Evolutionary conservation across 768 basidiomycete genomes (phyloP).

Genomic region (Pholiota conissans): DNA sequence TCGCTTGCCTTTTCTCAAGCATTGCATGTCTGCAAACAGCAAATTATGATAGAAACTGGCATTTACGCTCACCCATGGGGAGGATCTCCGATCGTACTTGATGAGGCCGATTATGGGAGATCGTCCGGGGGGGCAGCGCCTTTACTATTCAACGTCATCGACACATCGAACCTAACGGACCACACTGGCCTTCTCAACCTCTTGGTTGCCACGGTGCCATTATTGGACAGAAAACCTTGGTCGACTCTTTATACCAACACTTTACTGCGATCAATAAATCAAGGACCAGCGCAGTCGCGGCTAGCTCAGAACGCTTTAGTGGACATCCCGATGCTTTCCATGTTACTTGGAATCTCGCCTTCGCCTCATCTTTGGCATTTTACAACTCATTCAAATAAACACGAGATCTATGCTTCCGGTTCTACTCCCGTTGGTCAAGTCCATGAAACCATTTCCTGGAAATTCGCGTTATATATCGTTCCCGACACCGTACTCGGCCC

Average conservation of each 20-base stretch:
- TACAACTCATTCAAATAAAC: conserved; percentile 37
- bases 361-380: conserved; percentile 40
- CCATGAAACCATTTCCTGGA: conserved; percentile 42
- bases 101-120: conserved; percentile 29
- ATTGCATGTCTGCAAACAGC: conserved; percentile 23
- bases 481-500: neutral
- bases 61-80: conserved; percentile 38
- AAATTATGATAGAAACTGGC: conserved; percentile 21
- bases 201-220: conserved; percentile 34
- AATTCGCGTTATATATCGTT: conserved; percentile 23
- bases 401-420: too few species aligned
- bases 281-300: conserved; percentile 15
- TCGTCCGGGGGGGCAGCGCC: conserved; percentile 25
- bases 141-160: conserved; percentile 42
- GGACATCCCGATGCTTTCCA: conserved; percentile 39
- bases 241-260: conserved; percentile 44
- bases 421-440: conserved; percentile 32
- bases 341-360: conserved; percentile 44
- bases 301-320: conserved; percentile 32
- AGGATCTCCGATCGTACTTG: conserved; percentile 28
- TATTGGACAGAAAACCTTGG: conserved; percentile 30
- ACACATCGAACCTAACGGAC: conserved; percentile 51
- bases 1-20: conserved; percentile 38
- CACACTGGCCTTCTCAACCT: conserved; percentile 48
- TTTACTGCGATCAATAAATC: conserved; percentile 24